These are phyloP conservation scores for Heteromeles arbutifolia DNA, from an alignment of 306 rosid species.

Conservation along the genomic window DNA sequence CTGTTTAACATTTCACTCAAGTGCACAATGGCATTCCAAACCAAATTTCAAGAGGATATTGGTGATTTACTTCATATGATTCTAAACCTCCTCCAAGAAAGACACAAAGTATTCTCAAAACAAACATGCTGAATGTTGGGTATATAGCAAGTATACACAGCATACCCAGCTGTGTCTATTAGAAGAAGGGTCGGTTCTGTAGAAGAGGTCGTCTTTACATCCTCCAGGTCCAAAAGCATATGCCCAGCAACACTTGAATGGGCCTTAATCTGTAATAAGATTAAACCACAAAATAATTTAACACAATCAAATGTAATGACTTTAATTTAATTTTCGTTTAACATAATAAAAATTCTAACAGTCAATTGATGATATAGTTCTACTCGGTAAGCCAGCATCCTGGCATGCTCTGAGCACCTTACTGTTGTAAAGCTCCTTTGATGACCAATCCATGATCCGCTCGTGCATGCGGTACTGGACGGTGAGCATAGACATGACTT, in stretches of 20 bases:
- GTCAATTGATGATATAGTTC: not conserved
- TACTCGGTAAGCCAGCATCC: not conserved
- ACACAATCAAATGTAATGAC: conserved; percentile 2
- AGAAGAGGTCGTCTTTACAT: conserved; percentile 69
- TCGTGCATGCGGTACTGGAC: conserved; percentile 98
- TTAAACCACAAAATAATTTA: not conserved
- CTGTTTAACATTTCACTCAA: not conserved
- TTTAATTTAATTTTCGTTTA: not conserved
- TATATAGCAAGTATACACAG: conserved; percentile 7
- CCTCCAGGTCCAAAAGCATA: conserved; percentile 68
- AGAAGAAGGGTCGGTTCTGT: conserved; percentile 90
- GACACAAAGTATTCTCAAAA: conserved; percentile 2
- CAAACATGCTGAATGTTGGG: not conserved
- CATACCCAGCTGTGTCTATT: conserved; percentile 92
- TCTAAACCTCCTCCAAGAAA: conserved; percentile 2
- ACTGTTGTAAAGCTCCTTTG: conserved; percentile 89
- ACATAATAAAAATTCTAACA: not conserved
- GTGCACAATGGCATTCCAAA: not conserved
- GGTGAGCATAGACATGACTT: conserved; percentile 81
- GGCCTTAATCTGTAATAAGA: conserved; percentile 63
- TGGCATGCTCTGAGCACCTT: conserved; percentile 50
- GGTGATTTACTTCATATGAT: conserved; percentile 6
- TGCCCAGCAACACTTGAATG: conserved; percentile 91
- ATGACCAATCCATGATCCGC: conserved; percentile 95
- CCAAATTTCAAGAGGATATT: not conserved